Evolutionary conservation across 2,329 filamentous ascomycete genomes (phyloP).

Genomic region (Chaetomium strumarium): DNA sequence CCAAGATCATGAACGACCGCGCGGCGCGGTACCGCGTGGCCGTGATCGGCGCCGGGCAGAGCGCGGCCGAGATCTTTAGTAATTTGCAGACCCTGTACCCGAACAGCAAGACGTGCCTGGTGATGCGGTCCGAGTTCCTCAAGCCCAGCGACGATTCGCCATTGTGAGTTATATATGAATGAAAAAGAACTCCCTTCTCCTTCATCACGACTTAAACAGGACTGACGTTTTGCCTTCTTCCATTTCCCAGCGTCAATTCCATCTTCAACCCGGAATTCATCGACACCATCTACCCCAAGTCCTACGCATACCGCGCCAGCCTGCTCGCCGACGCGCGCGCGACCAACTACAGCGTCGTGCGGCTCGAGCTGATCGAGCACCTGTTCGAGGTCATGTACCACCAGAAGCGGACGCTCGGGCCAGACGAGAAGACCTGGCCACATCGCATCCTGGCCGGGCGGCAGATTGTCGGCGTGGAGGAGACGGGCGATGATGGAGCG

Average conservation of each 20-base stretch:
- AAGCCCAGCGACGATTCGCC: constrained; percentile 92
- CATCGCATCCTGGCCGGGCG: constrained; percentile 71
- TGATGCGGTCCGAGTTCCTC: constrained; percentile 79
- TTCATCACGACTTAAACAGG: too few species aligned
- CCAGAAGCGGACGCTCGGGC: constrained; percentile 65
- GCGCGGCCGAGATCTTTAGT: constrained; percentile 91
- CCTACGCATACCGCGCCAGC: constrained; percentile 54
- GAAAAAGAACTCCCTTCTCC: background rate
- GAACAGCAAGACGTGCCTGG: constrained; percentile 67
- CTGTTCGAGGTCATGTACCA: constrained; percentile 86
- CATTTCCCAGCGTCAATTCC: constrained; percentile 80
- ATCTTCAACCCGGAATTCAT: constrained; percentile 89
- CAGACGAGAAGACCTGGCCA: constrained; percentile 69
- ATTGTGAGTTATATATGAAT: constrained; percentile 81
- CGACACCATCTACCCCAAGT: constrained; percentile 66
- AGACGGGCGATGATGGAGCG: constrained; percentile 36
- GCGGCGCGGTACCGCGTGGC: constrained; percentile 65
- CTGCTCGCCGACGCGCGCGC: constrained; percentile 64
- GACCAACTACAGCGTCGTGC: constrained; percentile 93
- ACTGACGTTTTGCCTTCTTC: background rate
- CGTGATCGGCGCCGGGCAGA: constrained; percentile 85
- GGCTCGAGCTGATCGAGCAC: constrained; percentile 81
- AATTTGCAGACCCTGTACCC: constrained; percentile 79
- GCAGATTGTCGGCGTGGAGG: constrained; percentile 57
- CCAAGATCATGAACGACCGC: constrained; percentile 51